These are phyloP conservation scores for Coniophora puteana DNA, from an alignment of 1,284 basidiomycete genomes.

Conservation along the genomic window DNA sequence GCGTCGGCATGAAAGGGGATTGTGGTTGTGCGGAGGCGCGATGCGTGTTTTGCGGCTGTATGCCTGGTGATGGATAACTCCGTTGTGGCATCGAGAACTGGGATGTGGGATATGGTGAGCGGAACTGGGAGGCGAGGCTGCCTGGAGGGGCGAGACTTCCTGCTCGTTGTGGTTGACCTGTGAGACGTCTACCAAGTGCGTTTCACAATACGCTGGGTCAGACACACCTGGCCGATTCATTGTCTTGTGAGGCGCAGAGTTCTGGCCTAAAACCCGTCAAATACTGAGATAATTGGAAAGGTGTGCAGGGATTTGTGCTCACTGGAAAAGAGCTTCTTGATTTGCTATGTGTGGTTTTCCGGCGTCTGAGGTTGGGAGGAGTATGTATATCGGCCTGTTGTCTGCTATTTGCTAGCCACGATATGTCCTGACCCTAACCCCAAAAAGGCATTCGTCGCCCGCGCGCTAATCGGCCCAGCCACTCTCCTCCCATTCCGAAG, in stretches of 20 bases:
- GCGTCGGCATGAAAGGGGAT: conserved; percentile 55
- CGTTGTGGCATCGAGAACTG: conserved; percentile 62
- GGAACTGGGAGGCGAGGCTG: conserved; percentile 57
- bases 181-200: conserved; percentile 8
- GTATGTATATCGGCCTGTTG: conserved; percentile 25
- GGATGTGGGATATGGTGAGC: conserved; percentile 52
- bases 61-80: conserved; percentile 43
- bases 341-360: conserved; percentile 15
- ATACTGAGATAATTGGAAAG: too few species aligned
- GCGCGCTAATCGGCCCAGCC: too few species aligned
- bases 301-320: not conserved
- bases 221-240: conserved; percentile 30
- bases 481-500: too few species aligned
- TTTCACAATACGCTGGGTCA: not conserved
- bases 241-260: conserved; percentile 2
- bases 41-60: conserved; percentile 54
- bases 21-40: conserved; percentile 56
- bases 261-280: too few species aligned
- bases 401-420: conserved; percentile 16
- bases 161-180: conserved; percentile 77
- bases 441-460: too few species aligned
- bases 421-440: not conserved
- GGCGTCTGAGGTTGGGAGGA: conserved; percentile 10
- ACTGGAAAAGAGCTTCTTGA: conserved; percentile 8
- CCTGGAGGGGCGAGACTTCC: conserved; percentile 68